These are phyloP conservation scores for Cudoniella acicularis DNA, from an alignment of 495 filamentous ascomycete genomes.

Conservation along the genomic window DNA sequence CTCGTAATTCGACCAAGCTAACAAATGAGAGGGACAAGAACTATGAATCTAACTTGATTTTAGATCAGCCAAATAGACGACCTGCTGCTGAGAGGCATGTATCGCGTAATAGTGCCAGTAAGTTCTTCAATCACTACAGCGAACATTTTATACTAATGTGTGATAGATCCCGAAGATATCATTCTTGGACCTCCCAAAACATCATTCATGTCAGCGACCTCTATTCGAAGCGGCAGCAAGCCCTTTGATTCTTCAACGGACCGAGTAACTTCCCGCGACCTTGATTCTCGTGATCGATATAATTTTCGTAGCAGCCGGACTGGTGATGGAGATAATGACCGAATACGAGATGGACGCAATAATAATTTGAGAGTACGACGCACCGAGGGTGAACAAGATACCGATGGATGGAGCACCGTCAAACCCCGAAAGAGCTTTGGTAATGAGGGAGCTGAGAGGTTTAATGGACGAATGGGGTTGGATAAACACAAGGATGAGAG, in stretches of 20 bases:
- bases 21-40: constrained; percentile 34
- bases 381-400: constrained; percentile 50
- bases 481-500: constrained; percentile 32
- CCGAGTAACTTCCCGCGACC: constrained; percentile 44
- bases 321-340: constrained; percentile 61
- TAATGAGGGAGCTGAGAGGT: constrained; percentile 58
- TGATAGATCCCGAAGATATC: constrained; percentile 68
- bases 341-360: constrained; percentile 45
- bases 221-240: constrained; percentile 49
- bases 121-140: constrained; percentile 52
- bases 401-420: constrained; percentile 56
- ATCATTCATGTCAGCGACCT: constrained; percentile 78
- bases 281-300: constrained; percentile 54
- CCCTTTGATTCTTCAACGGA: constrained; percentile 47
- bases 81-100: constrained; percentile 37
- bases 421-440: constrained; percentile 64
- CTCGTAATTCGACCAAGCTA: constrained; percentile 30
- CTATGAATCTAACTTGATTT: constrained; percentile 35
- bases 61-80: constrained; percentile 52
- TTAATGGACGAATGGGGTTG: constrained; percentile 52
- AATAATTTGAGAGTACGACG: constrained; percentile 42
- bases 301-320: constrained; percentile 57
- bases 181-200: constrained; percentile 86
- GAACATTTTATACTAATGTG: constrained; percentile 28
- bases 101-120: constrained; percentile 51